Conservation (phyloP, 305 asterid species). For the Ajuga reptans region DNA sequence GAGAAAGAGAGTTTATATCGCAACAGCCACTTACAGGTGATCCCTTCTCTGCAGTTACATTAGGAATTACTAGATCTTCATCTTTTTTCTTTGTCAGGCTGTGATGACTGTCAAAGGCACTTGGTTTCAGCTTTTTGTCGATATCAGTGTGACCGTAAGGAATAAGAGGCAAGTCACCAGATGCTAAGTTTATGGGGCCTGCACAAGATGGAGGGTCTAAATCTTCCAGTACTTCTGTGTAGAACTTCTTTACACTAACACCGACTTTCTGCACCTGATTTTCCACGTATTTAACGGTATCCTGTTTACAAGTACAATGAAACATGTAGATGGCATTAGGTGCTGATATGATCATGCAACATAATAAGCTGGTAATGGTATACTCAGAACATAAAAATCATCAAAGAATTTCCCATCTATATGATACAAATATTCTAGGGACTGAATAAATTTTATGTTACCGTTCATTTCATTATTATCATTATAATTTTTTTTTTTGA, state of each 20-base stretch:
- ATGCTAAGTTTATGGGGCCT: constrained; percentile 47
- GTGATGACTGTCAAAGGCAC: constrained; percentile 18
- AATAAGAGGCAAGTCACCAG: constrained; percentile 42
- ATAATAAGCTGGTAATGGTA: background rate
- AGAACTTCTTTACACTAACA: constrained; percentile 66
- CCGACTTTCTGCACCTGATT: constrained; percentile 79
- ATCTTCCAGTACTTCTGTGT: constrained; percentile 70
- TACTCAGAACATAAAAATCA: background rate
- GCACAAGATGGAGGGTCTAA: constrained; percentile 40
- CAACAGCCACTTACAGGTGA: background rate
- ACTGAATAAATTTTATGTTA: no score
- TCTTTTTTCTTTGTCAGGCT: constrained; percentile 24
- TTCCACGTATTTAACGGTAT: constrained; percentile 70
- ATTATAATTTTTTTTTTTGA: no score
- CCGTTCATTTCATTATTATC: no score
- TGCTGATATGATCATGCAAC: background rate
- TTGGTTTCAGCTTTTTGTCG: constrained; percentile 36
- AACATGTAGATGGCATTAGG: background rate
- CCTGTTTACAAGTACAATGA: constrained; percentile 36
- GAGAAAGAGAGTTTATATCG: constrained; percentile 13
- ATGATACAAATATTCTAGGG: no score
- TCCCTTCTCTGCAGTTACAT: constrained; percentile 20
- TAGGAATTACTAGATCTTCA: constrained; percentile 36
- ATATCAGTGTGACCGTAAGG: constrained; percentile 35
- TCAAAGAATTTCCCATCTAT: background rate